Evolutionary conservation across 768 basidiomycete species (phyloP).

Genomic region (Amanita rubescens): DNA sequence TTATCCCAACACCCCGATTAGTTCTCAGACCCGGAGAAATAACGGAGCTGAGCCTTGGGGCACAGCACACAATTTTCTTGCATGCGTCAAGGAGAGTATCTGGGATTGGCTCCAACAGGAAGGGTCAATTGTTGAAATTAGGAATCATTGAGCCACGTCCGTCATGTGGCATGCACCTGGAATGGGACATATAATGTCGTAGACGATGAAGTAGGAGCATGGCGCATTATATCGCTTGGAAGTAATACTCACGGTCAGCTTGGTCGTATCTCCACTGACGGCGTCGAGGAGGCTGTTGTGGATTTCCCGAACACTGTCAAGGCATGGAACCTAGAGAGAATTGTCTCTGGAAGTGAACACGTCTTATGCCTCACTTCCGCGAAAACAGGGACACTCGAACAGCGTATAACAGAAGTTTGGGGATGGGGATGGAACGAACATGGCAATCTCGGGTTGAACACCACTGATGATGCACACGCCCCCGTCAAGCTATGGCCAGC

Average conservation of each 20-base stretch:
- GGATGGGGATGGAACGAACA: conserved; percentile 99
- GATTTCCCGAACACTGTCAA: conserved; percentile 10
- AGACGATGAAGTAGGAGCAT: conserved; percentile 12
- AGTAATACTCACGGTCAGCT: conserved; percentile 65
- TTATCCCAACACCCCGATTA: conserved; percentile 18
- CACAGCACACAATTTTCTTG: conserved; percentile 42
- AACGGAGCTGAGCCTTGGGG: conserved; percentile 30
- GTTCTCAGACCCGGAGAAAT: conserved; percentile 25
- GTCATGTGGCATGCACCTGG: conserved; percentile 61
- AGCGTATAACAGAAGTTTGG: conserved; percentile 42
- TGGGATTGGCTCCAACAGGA: conserved; percentile 64
- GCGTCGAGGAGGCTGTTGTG: conserved; percentile 13
- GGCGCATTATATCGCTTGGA: conserved; percentile 34
- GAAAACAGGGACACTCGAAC: neutral
- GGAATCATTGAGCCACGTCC: conserved; percentile 17
- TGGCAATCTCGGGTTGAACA: conserved; percentile 77
- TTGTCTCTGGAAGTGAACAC: conserved; percentile 81
- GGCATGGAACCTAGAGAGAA: conserved; percentile 23
- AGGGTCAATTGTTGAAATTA: conserved; percentile 51
- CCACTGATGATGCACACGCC: conserved; percentile 41
- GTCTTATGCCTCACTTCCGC: conserved; percentile 39
- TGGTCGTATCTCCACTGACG: conserved; percentile 27
- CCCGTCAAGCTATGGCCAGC: conserved; percentile 52
- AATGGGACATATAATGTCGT: conserved; percentile 59
- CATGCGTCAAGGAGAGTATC: conserved; percentile 47